Evolutionary conservation across 2,329 filamentous ascomycete genomes (phyloP).

Genomic region (Penicillium hesseltinei): DNA sequence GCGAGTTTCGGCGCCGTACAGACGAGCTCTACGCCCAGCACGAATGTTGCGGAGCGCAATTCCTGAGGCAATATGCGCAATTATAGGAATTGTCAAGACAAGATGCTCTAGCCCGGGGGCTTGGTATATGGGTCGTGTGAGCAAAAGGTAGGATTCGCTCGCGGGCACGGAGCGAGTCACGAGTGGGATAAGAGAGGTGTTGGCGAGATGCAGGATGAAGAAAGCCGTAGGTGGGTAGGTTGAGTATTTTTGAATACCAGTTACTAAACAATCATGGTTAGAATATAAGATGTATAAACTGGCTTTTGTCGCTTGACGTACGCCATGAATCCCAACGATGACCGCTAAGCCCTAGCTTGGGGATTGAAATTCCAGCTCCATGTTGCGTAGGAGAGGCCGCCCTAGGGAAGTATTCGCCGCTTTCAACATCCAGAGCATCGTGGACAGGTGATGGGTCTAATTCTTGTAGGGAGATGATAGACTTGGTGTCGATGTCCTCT

Average conservation of each 20-base stretch:
- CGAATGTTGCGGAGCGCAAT: slow-evolving; percentile 73
- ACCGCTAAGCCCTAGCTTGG: slow-evolving; percentile 59
- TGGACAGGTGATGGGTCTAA: slow-evolving; percentile 82
- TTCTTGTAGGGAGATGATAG: slow-evolving; percentile 67
- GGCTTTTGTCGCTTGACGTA: slow-evolving; percentile 44
- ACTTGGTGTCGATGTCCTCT: slow-evolving; percentile 40
- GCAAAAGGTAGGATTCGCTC: slow-evolving; percentile 82
- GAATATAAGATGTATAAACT: neutral
- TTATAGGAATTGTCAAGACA: slow-evolving; percentile 71
- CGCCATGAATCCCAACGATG: slow-evolving; percentile 73
- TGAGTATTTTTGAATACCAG: slow-evolving; percentile 80
- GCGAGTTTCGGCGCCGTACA: slow-evolving; percentile 70
- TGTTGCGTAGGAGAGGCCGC: slow-evolving; percentile 7
- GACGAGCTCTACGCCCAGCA: slow-evolving; percentile 65
- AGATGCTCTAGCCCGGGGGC: slow-evolving; percentile 76
- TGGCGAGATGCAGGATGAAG: slow-evolving; percentile 72
- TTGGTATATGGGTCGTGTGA: slow-evolving; percentile 90
- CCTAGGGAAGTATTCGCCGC: slow-evolving; percentile 48
- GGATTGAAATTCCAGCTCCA: slow-evolving; percentile 20
- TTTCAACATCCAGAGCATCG: slow-evolving; percentile 50
- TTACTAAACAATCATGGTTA: slow-evolving; percentile 51
- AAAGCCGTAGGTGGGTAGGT: slow-evolving; percentile 81
- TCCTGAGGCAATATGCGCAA: slow-evolving; percentile 74
- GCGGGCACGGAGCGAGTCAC: slow-evolving; percentile 68
- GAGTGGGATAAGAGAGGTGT: slow-evolving; percentile 78